A percentile compares a stretch with the other conserved stretches of the same genome.
phyloP scores from a whole-genome alignment of 2,329 filamentous ascomycete genomes.

The Microsporum ferrugineum region DNA sequence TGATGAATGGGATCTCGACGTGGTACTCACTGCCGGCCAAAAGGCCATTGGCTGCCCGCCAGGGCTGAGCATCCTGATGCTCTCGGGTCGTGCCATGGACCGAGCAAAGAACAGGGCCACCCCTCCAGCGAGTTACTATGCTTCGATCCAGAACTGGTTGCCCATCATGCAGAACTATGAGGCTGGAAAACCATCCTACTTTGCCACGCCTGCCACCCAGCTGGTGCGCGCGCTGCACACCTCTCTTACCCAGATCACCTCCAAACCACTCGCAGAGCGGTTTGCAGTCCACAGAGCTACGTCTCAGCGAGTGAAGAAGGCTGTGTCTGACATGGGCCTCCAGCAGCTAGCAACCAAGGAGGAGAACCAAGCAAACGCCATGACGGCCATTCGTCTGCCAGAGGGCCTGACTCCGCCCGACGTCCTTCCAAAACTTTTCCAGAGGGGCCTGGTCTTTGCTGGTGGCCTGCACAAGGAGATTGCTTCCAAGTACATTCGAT shows the following conservation, averaged over 20 bases:
- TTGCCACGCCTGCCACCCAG: conserved; percentile 91
- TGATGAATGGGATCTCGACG: conserved; percentile 88
- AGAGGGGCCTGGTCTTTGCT: conserved; percentile 86
- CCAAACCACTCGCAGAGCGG: conserved; percentile 66
- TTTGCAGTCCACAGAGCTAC: conserved; percentile 70
- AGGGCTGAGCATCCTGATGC: conserved; percentile 87
- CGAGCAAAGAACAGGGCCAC: conserved; percentile 68
- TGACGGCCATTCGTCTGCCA: conserved; percentile 95
- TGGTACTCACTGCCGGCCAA: conserved; percentile 85
- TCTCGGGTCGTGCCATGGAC: conserved; percentile 76
- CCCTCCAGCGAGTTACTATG: conserved; percentile 80
- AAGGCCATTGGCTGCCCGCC: conserved; percentile 96
- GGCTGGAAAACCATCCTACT: conserved; percentile 93
- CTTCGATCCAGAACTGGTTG: conserved; percentile 92
- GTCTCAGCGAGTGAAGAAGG: conserved; percentile 78
- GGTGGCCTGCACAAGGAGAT: conserved; percentile 95
- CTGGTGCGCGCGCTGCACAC: conserved; percentile 88
- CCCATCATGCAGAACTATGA: conserved; percentile 99
- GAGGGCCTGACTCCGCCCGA: conserved; percentile 70
- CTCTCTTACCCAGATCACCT: conserved; percentile 70
- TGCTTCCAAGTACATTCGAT: conserved; percentile 81
- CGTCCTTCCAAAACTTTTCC: conserved; percentile 70
- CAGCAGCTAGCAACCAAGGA: conserved; percentile 76
- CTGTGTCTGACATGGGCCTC: conserved; percentile 66
- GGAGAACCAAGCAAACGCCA: conserved; percentile 87